A percentile compares a stretch with the other conserved stretches of the same genome.
Conservation (phyloP, 2,329 filamentous ascomycete species). For the Exophiala xenobiotica region DNA sequence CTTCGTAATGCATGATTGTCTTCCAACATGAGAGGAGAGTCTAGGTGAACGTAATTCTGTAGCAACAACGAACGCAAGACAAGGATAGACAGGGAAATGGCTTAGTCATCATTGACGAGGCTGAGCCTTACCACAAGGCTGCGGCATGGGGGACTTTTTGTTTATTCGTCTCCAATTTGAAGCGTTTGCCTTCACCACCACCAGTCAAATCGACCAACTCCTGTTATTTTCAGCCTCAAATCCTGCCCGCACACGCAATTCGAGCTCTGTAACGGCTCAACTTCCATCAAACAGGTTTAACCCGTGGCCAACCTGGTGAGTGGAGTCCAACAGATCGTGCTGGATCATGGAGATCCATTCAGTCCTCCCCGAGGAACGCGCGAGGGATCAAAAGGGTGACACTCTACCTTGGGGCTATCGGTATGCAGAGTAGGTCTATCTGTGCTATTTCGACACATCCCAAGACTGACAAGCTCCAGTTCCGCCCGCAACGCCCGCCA, state of each 20-base stretch:
- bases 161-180: background rate
- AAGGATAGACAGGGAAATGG: no score
- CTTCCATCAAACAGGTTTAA: no score
- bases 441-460: background rate
- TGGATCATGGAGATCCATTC: constrained; percentile 68
- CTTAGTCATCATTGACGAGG: constrained; percentile 2
- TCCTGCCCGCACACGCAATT: no score
- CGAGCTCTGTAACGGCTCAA: no score
- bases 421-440: constrained; percentile 56
- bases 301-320: background rate
- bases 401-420: constrained; percentile 64
- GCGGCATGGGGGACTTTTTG: background rate
- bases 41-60: no score
- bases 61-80: no score
- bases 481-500: constrained; percentile 52
- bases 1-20: no score
- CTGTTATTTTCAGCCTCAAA: no score
- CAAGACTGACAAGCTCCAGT: constrained; percentile 32
- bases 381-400: constrained; percentile 58
- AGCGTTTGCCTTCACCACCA: background rate
- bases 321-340: background rate
- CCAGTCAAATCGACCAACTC: no score
- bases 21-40: no score
- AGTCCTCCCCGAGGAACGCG: constrained; percentile 62
- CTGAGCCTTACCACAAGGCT: background rate